Base-by-base conservation (phyloP, 2,329 filamentous ascomycete genomes). In the Fusarium sp. region DNA sequence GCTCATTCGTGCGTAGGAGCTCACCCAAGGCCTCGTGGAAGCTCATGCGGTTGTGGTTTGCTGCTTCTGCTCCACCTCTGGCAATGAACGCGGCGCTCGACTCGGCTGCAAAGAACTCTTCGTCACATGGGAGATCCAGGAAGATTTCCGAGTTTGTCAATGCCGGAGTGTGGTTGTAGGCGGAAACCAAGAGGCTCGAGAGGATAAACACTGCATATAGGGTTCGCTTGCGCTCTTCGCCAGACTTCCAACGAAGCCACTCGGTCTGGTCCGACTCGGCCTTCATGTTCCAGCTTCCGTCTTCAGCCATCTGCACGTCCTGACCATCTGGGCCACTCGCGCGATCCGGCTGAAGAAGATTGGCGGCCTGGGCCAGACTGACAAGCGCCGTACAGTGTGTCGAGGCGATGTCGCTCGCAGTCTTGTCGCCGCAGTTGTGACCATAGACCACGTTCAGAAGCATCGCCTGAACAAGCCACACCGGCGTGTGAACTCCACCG, bases 391-490 rank as follows among this genome's bases (percentile, higher is more conserved):
- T 94, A 80, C 94, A 97, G 81, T 98, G 96, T 2, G 94, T 98
- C 73, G 93, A 95, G 1, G 96, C 96, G 79, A 97, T 97, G 80
- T 98, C 95, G 69, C 94, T 95, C 25, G 95, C 93, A 63, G 91
- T 92, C 84, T 97, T 96, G 81, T 98, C 96, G 40, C 94, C 95
- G 81, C 95, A 97, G 76, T 97, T 97, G 82, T 98, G 94, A 16
- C 96, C 96, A 80, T 98, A 98, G 18, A 98, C 94, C 40, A 98
- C 94, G 80, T 98, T 98, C 60, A 99, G 88, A 10, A 98, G 87
- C 96, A 98, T 98, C 0, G 96, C 95, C 83, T 98, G 97, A 18
- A 98, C 95, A 29, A 99, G 88, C 95, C 96, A 98, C 45, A 98
- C 88, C 1, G 96, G 96, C 3, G 95, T 96, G 75, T 94, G 91